phyloP scores from a whole-genome alignment of 1,139 yeast genomes.

The Lodderomyces jiufengensis region DNA sequence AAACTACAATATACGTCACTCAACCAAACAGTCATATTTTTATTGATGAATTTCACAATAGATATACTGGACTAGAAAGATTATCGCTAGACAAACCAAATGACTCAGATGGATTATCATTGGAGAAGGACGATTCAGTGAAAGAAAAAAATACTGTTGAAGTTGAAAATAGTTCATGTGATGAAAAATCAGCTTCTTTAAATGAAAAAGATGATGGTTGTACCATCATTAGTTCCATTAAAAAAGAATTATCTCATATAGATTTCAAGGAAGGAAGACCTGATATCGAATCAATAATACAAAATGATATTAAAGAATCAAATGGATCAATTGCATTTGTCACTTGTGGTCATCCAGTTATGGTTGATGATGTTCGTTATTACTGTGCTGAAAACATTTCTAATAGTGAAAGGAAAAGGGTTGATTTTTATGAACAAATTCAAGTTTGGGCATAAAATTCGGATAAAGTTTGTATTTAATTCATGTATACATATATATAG shows the following conservation, averaged over 20 bases:
- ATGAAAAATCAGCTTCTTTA: neutral
- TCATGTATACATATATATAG: no score
- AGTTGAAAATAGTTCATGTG: neutral
- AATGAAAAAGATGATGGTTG: constrained; percentile 1
- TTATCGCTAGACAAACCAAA: neutral
- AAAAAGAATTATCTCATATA: constrained; percentile 25
- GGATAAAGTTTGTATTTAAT: no score
- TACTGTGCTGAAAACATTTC: constrained; percentile 26
- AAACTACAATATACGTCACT: constrained; percentile 32
- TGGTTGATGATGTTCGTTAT: constrained; percentile 50
- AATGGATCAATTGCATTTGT: constrained; percentile 39
- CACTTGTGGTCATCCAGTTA: constrained; percentile 51
- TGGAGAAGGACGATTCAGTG: constrained; percentile 1
- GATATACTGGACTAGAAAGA: constrained; percentile 1
- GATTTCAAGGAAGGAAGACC: constrained; percentile 35
- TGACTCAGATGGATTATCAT: neutral
- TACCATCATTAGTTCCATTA: constrained; percentile 11
- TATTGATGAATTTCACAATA: constrained; percentile 6
- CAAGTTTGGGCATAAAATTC: constrained; percentile 42
- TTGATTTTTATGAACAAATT: constrained; percentile 37
- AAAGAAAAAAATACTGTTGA: constrained; percentile 1
- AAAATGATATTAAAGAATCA: constrained; percentile 25
- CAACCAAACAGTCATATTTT: constrained; percentile 18
- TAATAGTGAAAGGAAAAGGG: constrained; percentile 23
- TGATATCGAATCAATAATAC: constrained; percentile 23